phyloP scores from a whole-genome alignment of 2,329 filamentous ascomycete genomes.

The Phialophora expanda region DNA sequence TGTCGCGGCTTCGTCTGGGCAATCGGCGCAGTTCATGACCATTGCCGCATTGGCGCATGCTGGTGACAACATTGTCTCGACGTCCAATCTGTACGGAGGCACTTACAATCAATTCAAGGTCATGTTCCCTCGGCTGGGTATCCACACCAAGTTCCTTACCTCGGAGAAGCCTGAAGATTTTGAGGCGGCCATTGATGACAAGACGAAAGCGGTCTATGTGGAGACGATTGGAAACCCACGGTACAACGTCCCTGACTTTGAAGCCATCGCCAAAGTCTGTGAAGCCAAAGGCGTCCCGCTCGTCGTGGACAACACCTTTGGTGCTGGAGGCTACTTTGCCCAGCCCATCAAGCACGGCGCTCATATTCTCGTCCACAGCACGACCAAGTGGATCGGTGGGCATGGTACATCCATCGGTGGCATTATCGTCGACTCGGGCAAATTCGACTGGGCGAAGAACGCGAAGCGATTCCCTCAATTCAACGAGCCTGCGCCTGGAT shows the following conservation, averaged over 20 bases:
- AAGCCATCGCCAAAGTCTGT: conserved; percentile 78
- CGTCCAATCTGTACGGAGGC: conserved; percentile 84
- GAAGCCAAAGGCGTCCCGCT: conserved; percentile 68
- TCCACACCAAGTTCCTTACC: conserved; percentile 80
- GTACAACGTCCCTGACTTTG: conserved; percentile 87
- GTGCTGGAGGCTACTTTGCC: conserved; percentile 82
- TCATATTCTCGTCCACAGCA: conserved; percentile 87
- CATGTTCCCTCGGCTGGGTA: conserved; percentile 76
- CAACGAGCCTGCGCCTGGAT: conserved; percentile 83
- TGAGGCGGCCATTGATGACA: conserved; percentile 78
- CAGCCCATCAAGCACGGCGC: conserved; percentile 84
- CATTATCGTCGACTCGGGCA: conserved; percentile 80
- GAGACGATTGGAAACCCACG: conserved; percentile 88
- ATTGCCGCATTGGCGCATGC: conserved; percentile 76
- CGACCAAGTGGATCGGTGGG: conserved; percentile 92
- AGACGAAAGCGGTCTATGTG: conserved; percentile 85
- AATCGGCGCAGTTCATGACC: conserved; percentile 86
- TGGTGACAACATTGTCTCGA: conserved; percentile 88
- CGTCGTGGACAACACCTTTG: conserved; percentile 87
- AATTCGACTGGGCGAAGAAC: conserved; percentile 85
- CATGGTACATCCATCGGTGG: conserved; percentile 84
- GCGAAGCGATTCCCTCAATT: conserved; percentile 88
- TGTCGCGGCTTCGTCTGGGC: conserved; percentile 72
- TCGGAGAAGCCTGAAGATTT: conserved; percentile 72
- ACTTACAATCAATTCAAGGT: conserved; percentile 96